These are phyloP conservation scores for Quillaja saponaria DNA, from an alignment of 306 rosid species.

Conservation along the genomic window DNA sequence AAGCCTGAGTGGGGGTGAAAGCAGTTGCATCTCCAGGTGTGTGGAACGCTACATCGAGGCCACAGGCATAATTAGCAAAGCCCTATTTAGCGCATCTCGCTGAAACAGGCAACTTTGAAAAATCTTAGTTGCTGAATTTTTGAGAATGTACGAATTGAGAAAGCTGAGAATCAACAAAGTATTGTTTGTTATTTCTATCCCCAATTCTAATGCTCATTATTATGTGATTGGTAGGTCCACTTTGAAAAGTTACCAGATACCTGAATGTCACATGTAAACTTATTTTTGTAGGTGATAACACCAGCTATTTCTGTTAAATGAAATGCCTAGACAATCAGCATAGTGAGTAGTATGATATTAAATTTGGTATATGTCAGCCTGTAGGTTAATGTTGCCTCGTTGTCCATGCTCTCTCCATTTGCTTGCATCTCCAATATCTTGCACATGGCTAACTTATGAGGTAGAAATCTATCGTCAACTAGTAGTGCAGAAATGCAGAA, in stretches of 20 bases:
- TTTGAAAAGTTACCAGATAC: slow-evolving; percentile 8
- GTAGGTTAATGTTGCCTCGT: no score
- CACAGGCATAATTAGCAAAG: slow-evolving; percentile 77
- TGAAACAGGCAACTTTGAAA: slow-evolving; percentile 29
- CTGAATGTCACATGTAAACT: not conserved
- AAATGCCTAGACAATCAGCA: not conserved
- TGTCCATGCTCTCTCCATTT: no score
- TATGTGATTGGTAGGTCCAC: slow-evolving; percentile 12
- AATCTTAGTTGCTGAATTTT: slow-evolving; percentile 16
- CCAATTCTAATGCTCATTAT: not conserved
- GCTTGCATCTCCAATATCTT: no score
- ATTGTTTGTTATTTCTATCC: slow-evolving; percentile 12
- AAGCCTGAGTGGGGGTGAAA: slow-evolving; percentile 78
- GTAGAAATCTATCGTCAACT: no score
- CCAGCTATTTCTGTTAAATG: not conserved
- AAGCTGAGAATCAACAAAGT: slow-evolving; percentile 2
- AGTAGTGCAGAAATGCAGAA: no score
- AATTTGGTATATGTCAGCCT: no score
- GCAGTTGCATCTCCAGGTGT: slow-evolving; percentile 91
- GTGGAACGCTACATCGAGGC: slow-evolving; percentile 97
- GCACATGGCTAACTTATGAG: no score
- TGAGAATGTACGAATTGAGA: slow-evolving; percentile 15
- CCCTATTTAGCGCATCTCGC: slow-evolving; percentile 58
- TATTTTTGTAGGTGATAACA: not conserved
- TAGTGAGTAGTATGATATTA: no score